Percentiles rank a stretch among this genome's conserved stretches.
phyloP scores from a whole-genome alignment of 1,284 basidiomycete genomes.

The Jaminaea rosea region DNA sequence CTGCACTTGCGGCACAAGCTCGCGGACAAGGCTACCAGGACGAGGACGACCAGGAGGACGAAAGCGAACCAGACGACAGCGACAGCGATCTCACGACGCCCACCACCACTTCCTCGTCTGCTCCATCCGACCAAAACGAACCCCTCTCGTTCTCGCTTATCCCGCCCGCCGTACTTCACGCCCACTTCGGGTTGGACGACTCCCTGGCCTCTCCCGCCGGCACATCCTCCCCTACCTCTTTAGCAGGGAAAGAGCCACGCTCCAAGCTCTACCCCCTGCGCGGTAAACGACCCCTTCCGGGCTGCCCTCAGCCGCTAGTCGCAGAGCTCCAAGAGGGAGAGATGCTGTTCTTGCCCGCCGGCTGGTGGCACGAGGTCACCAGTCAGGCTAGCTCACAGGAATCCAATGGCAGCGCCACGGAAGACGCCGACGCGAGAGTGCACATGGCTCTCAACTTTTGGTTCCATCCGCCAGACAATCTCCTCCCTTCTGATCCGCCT shows the following conservation, averaged over 20 bases:
- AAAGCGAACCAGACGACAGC: too few species aligned
- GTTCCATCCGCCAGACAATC: constrained; percentile 43
- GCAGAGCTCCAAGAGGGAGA: constrained; percentile 37
- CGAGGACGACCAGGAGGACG: constrained; percentile 2
- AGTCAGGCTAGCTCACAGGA: constrained; percentile 7
- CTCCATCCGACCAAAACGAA: constrained; percentile 24
- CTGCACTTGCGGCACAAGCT: constrained; percentile 5
- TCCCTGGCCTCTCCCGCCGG: too few species aligned
- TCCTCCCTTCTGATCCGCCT: constrained; percentile 14
- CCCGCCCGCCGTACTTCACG: constrained; percentile 26
- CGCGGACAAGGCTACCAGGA: constrained; percentile 6
- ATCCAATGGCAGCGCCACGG: not conserved
- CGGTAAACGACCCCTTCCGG: too few species aligned
- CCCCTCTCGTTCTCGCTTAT: constrained; percentile 41
- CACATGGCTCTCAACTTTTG: constrained; percentile 47
- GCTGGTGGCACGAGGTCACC: constrained; percentile 47
- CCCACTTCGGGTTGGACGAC: constrained; percentile 20
- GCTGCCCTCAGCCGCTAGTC: constrained; percentile 36
- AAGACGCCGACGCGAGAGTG: constrained; percentile 14
- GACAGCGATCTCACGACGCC: not conserved
- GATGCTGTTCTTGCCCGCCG: constrained; percentile 45
- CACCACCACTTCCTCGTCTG: constrained; percentile 5
- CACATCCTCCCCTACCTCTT: too few species aligned
- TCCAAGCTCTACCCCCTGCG: too few species aligned
- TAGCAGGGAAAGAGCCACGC: too few species aligned